Conservation (phyloP, 768 basidiomycete genomes). For the Rhodotorula toruloides region DNA sequence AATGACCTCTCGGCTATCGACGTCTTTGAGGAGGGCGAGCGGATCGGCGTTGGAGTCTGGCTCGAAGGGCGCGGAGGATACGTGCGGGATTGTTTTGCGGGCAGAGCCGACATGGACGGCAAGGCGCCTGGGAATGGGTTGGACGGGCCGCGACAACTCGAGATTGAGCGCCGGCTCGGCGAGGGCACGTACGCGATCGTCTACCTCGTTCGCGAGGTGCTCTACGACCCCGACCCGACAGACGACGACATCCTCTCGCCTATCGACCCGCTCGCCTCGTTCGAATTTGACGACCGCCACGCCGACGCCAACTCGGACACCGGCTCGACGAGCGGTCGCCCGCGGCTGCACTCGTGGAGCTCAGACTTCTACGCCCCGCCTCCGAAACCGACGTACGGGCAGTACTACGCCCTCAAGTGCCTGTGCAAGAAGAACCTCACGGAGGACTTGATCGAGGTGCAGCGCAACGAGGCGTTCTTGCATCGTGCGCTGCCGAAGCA, state of each 20-base stretch:
- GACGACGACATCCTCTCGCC: slow-evolving; percentile 36
- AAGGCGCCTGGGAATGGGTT: slow-evolving; percentile 32
- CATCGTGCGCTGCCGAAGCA: slow-evolving; percentile 87
- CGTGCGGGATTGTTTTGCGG: slow-evolving; percentile 72
- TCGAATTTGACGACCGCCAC: slow-evolving; percentile 16
- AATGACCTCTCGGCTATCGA: slow-evolving; percentile 26
- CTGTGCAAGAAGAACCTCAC: slow-evolving; percentile 89
- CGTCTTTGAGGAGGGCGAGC: slow-evolving; percentile 64
- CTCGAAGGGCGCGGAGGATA: slow-evolving; percentile 65
- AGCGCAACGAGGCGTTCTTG: slow-evolving; percentile 90
- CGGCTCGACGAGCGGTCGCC: slow-evolving; percentile 6
- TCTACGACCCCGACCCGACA: slow-evolving; percentile 36
- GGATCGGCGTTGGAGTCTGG: slow-evolving; percentile 62
- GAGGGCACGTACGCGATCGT: slow-evolving; percentile 41
- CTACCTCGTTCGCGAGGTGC: slow-evolving; percentile 43
- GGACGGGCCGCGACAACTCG: slow-evolving; percentile 36
- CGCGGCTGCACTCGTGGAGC: slow-evolving; percentile 30
- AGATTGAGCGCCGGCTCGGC: slow-evolving; percentile 41
- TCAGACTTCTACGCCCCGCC: slow-evolving; percentile 52
- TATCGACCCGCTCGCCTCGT: slow-evolving; percentile 36
- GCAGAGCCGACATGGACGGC: slow-evolving; percentile 51
- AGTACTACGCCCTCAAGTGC: slow-evolving; percentile 91
- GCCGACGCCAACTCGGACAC: not conserved
- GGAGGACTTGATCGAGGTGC: slow-evolving; percentile 76
- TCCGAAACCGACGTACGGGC: slow-evolving; percentile 50